These are phyloP conservation scores for Trypanosomatidae sp. DNA, from an alignment of 208 protist species.

Conservation along the genomic window DNA sequence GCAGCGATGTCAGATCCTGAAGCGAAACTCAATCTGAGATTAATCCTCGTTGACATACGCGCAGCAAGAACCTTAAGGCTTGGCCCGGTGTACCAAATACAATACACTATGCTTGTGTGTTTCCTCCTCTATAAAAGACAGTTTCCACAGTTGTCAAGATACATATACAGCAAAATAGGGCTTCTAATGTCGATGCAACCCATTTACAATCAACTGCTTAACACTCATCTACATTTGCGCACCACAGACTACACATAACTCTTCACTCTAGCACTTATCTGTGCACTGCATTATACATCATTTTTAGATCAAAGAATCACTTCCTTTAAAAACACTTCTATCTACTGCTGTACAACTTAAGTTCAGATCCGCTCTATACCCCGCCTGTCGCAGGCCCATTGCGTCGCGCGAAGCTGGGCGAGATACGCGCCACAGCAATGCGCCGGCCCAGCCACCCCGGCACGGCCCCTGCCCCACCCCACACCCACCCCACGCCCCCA, in stretches of 20 bases:
- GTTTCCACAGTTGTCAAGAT: not conserved
- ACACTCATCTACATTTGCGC: not conserved
- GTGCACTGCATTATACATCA: not conserved
- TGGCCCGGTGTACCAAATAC: not conserved
- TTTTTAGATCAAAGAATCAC: not conserved
- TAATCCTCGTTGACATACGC: not conserved
- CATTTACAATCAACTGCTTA: not conserved
- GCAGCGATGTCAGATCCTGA: not conserved
- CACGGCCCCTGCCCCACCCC: too few relatives aligned
- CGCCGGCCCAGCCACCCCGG: too few relatives aligned
- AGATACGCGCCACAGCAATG: too few relatives aligned
- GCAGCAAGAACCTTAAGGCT: too few relatives aligned
- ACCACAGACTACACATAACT: not conserved
- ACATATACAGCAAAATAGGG: not conserved
- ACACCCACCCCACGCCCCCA: too few relatives aligned
- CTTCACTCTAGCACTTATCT: not conserved
- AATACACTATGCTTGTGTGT: not conserved
- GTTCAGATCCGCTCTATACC: too few relatives aligned
- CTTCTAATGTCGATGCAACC: not conserved
- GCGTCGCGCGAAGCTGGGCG: too few relatives aligned
- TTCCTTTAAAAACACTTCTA: too few relatives aligned
- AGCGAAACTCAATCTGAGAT: not conserved
- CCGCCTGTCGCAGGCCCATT: too few relatives aligned
- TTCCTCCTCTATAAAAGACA: not conserved
- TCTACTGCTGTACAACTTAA: too few relatives aligned